phyloP scores from a whole-genome alignment of 2,329 filamentous ascomycete species.

The Arthrobotrys sinensis region DNA sequence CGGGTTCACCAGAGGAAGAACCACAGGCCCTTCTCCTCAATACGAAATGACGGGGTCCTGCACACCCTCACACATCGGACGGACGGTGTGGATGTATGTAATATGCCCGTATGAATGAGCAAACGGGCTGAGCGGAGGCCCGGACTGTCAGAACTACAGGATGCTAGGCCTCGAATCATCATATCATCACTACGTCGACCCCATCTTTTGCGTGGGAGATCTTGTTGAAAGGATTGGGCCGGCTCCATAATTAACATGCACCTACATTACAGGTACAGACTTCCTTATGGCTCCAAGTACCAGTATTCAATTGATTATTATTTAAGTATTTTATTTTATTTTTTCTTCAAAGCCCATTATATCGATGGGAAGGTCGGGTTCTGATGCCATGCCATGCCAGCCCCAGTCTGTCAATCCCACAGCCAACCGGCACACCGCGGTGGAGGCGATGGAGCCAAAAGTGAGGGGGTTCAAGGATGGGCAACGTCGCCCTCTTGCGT shows the following conservation, averaged over 20 bases:
- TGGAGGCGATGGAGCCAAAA: conserved; percentile 42
- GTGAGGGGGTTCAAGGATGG: conserved; percentile 29
- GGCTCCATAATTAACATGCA: conserved; percentile 46
- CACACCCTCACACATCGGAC: conserved; percentile 31
- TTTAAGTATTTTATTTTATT: background rate
- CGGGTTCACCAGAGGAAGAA: conserved; percentile 15
- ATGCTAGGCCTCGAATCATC: conserved; percentile 35
- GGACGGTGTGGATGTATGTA: conserved; percentile 13
- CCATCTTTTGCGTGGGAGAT: conserved; percentile 55
- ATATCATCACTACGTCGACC: conserved; percentile 60
- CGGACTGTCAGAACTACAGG: conserved; percentile 36
- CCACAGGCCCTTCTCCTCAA: conserved; percentile 15
- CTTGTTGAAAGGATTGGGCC: conserved; percentile 55
- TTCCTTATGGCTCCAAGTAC: conserved; percentile 28
- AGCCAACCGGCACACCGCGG: conserved; percentile 59
- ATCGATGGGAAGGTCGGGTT: conserved; percentile 37
- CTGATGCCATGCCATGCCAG: conserved; percentile 45
- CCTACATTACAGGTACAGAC: conserved; percentile 19
- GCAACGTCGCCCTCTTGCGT: conserved; percentile 52
- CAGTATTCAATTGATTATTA: conserved; percentile 16
- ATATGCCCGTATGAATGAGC: conserved; percentile 24
- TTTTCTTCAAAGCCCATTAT: background rate
- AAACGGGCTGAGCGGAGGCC: conserved; percentile 49
- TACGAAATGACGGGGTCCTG: conserved; percentile 30
- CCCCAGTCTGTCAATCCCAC: conserved; percentile 61